phyloP scores from a whole-genome alignment of 2,329 filamentous ascomycete genomes.

The Aspergillus sp. region DNA sequence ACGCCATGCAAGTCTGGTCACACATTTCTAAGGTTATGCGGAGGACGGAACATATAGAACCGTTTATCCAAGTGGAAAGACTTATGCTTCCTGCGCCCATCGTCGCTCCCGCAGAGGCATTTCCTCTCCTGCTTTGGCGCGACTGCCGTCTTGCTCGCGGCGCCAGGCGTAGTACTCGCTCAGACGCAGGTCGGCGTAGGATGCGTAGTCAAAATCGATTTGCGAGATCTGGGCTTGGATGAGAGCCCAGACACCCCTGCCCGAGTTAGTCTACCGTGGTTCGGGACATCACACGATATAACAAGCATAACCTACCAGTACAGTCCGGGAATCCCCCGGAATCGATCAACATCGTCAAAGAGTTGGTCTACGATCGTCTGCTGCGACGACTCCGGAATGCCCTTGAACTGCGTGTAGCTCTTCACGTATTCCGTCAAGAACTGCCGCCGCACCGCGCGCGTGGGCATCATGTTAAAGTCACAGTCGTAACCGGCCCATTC shows the following conservation, averaged over 20 bases:
- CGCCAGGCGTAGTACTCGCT: slow-evolving; percentile 95
- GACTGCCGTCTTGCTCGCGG: slow-evolving; percentile 65
- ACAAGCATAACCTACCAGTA: slow-evolving; percentile 51
- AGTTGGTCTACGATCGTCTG: slow-evolving; percentile 67
- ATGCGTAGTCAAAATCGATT: slow-evolving; percentile 95
- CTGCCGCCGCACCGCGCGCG: slow-evolving; percentile 68
- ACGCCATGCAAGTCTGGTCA: no score
- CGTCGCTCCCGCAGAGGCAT: slow-evolving; percentile 73
- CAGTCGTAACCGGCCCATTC: slow-evolving; percentile 98
- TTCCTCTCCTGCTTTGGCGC: slow-evolving; percentile 55
- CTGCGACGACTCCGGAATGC: slow-evolving; percentile 41
- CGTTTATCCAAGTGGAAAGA: neutral
- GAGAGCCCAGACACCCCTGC: slow-evolving; percentile 90
- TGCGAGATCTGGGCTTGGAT: slow-evolving; percentile 93
- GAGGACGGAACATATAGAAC: no score
- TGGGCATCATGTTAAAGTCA: slow-evolving; percentile 81
- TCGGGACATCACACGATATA: neutral
- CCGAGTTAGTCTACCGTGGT: slow-evolving; percentile 29
- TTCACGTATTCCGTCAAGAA: slow-evolving; percentile 83
- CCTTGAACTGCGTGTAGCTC: slow-evolving; percentile 62
- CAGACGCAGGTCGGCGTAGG: slow-evolving; percentile 81
- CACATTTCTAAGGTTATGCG: no score
- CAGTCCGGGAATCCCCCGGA: slow-evolving; percentile 86
- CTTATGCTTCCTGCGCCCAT: slow-evolving; percentile 64
- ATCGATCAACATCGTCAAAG: slow-evolving; percentile 78